Conservation (phyloP, 2,329 filamentous ascomycete genomes). For the Fusarium sp. region DNA sequence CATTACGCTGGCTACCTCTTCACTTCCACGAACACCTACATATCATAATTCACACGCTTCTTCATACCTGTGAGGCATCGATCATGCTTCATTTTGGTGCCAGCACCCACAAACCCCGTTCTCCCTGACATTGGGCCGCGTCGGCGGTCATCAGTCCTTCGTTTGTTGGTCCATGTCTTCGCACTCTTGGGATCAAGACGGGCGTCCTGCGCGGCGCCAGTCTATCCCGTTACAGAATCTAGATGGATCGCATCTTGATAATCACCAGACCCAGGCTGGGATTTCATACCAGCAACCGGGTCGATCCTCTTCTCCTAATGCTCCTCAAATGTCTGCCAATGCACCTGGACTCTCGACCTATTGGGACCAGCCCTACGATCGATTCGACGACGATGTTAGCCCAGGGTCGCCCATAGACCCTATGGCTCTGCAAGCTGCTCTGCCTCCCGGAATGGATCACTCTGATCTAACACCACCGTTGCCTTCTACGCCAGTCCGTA, state of each 20-base stretch:
- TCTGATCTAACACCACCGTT: slow-evolving; percentile 32
- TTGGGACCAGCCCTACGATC: slow-evolving; percentile 66
- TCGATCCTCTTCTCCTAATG: slow-evolving; percentile 23
- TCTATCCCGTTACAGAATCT: slow-evolving; percentile 82
- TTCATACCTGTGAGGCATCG: slow-evolving; percentile 19
- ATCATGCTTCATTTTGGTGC: slow-evolving; percentile 43
- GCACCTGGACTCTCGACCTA: slow-evolving; percentile 65
- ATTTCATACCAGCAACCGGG: slow-evolving; percentile 26
- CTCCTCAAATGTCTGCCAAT: slow-evolving; percentile 50
- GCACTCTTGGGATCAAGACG: slow-evolving; percentile 47
- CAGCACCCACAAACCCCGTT: slow-evolving; percentile 13
- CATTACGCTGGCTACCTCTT: slow-evolving; percentile 38
- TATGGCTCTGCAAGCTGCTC: slow-evolving; percentile 67
- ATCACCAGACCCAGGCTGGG: slow-evolving; percentile 25
- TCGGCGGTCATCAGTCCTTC: slow-evolving; percentile 40
- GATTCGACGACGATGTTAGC: slow-evolving; percentile 55
- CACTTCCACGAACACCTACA: slow-evolving; percentile 23
- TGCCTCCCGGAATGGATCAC: slow-evolving; percentile 67
- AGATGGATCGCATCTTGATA: slow-evolving; percentile 44
- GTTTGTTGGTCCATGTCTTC: slow-evolving; percentile 52
- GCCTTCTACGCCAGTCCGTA: slow-evolving; percentile 48
- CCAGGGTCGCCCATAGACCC: slow-evolving; percentile 68
- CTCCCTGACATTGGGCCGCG: slow-evolving; percentile 46
- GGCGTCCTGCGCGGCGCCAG: slow-evolving; percentile 49
- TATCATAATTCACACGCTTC: slow-evolving; percentile 30